These are phyloP conservation scores for Eucalyptus urophylla DNA, from an alignment of 345 rosid genomes.

Conservation along the genomic window DNA sequence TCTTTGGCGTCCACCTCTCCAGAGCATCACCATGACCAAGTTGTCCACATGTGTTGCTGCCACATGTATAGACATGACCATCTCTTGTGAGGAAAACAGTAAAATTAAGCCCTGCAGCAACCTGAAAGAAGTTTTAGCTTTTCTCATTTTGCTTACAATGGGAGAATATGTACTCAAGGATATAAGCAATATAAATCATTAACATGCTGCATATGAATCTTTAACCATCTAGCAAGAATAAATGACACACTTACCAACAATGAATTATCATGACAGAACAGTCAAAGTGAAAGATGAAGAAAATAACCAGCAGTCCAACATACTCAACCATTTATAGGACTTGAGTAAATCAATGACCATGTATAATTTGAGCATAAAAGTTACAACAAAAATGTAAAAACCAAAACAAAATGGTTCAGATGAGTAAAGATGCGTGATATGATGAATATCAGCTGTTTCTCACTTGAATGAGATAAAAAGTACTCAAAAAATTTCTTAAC, in stretches of 20 bases:
- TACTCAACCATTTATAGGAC: neutral
- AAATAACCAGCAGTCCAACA: neutral
- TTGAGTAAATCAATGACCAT: neutral
- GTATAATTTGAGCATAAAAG: neutral
- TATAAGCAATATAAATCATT: neutral
- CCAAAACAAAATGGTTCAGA: neutral
- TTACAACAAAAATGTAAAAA: neutral
- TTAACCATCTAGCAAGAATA: neutral
- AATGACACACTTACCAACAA: neutral
- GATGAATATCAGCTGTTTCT: neutral
- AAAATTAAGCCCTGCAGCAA: conserved; percentile 84
- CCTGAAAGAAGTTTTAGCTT: conserved; percentile 35
- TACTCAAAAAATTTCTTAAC: neutral
- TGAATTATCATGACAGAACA: neutral
- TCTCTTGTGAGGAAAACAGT: conserved; percentile 76
- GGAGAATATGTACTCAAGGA: neutral
- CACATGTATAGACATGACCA: conserved; percentile 74
- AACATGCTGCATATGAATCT: neutral
- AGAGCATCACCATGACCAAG: conserved; percentile 87
- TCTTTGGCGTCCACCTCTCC: conserved; percentile 71
- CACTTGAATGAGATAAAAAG: neutral
- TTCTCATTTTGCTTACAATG: neutral
- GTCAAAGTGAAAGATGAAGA: neutral
- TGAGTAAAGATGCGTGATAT: neutral
- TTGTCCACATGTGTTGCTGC: conserved; percentile 75